A percentile compares a stretch with the other conserved stretches of the same genome.
These are phyloP conservation scores for Tolypocladium sp. DNA, from an alignment of 2,329 filamentous ascomycete species.

Conservation along the genomic window DNA sequence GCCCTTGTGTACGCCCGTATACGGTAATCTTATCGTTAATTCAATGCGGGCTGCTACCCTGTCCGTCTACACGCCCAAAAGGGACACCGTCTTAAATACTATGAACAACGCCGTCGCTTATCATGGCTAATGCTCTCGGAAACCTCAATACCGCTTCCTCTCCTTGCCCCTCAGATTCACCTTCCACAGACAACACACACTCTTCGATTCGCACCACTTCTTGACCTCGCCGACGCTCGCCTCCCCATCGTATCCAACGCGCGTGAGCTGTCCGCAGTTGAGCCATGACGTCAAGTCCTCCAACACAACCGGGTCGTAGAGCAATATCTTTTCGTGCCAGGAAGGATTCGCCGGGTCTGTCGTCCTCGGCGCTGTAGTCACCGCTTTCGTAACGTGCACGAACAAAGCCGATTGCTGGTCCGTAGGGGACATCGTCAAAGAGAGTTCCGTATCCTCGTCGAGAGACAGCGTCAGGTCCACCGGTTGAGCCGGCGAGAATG, in stretches of 20 bases:
- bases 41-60: neutral
- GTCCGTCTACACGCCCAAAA: neutral
- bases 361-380: conserved; percentile 40
- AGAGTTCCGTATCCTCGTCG: conserved; percentile 35
- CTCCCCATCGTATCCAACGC: conserved; percentile 56
- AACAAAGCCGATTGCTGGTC: conserved; percentile 38
- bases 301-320: conserved; percentile 84
- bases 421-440: conserved; percentile 27
- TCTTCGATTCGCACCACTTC: conserved; percentile 82
- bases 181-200: conserved; percentile 74
- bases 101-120: neutral
- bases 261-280: conserved; percentile 59
- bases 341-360: conserved; percentile 44
- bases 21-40: neutral
- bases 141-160: conserved; percentile 33
- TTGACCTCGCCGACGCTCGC: conserved; percentile 60
- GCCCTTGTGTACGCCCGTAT: neutral
- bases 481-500: conserved; percentile 33
- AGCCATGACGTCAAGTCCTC: conserved; percentile 82
- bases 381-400: conserved; percentile 42
- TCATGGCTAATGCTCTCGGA: neutral
- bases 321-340: conserved; percentile 88
- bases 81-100: neutral
- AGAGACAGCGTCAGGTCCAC: conserved; percentile 34
- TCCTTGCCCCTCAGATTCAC: conserved; percentile 43